phyloP scores from a whole-genome alignment of 2,329 filamentous ascomycete genomes.

The Pestalotiopsis sp. region DNA sequence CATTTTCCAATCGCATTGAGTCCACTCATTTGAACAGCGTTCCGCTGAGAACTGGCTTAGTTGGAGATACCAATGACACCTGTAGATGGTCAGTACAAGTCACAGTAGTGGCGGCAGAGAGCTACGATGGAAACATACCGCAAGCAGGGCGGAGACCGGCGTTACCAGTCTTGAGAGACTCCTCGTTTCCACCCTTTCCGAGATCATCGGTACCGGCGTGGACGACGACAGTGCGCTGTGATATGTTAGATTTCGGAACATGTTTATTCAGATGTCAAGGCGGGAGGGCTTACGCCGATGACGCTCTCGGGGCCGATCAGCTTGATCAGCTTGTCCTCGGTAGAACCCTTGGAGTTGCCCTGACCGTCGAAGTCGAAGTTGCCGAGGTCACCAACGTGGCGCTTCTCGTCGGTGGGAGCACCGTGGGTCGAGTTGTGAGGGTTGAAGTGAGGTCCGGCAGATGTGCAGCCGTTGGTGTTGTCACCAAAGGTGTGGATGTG shows the following conservation, averaged over 20 bases:
- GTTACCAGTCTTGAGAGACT: conserved; percentile 98
- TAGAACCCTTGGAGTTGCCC: conserved; percentile 83
- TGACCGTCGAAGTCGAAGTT: conserved; percentile 95
- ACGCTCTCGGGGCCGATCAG: conserved; percentile 95
- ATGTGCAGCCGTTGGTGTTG: conserved; percentile 99
- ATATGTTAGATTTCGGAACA: conserved; percentile 21
- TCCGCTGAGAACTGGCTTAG: conserved; percentile 40
- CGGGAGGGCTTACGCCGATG: conserved; percentile 71
- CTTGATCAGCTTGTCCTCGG: conserved; percentile 84
- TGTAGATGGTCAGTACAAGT: conserved; percentile 29
- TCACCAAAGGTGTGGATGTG: conserved; percentile 99
- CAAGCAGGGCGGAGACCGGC: conserved; percentile 92
- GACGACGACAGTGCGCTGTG: conserved; percentile 87
- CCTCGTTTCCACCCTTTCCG: conserved; percentile 86
- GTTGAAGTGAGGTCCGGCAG: conserved; percentile 84
- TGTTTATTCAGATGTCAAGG: background rate
- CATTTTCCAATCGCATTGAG: no score
- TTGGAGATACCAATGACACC: conserved; percentile 87
- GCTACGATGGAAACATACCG: conserved; percentile 57
- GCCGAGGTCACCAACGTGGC: conserved; percentile 96
- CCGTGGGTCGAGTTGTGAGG: conserved; percentile 44
- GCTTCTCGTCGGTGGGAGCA: conserved; percentile 76
- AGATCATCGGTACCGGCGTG: conserved; percentile 97
- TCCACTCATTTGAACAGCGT: background rate
- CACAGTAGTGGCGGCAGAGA: background rate